Conservation (phyloP, 2,329 filamentous ascomycete genomes). For the Cladophialophora immunda region DNA sequence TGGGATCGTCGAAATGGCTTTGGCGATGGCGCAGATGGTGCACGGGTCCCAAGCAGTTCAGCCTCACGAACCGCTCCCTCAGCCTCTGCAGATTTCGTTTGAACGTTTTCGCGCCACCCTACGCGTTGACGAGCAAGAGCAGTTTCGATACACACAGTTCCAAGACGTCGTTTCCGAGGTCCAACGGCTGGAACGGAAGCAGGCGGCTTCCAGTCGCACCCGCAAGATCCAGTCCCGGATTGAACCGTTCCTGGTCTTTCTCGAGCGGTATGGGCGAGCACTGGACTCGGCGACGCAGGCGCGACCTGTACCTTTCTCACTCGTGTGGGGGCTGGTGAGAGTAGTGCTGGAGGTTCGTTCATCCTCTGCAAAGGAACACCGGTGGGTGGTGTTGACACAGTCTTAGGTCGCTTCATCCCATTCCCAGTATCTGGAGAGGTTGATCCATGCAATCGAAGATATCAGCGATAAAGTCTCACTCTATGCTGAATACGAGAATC, state of each 20-base stretch:
- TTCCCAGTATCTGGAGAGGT: not conserved
- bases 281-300: not conserved
- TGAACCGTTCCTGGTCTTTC: not conserved
- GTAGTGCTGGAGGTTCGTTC: not conserved
- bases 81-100: not conserved
- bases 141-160: not conserved
- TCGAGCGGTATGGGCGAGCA: not conserved
- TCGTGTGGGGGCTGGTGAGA: not conserved
- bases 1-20: too few relatives aligned
- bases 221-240: not conserved
- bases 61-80: not conserved
- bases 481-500: not conserved
- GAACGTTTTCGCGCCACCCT: not conserved
- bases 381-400: not conserved
- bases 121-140: not conserved
- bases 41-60: not conserved
- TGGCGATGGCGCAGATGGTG: not conserved
- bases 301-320: not conserved
- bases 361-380: not conserved
- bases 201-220: not conserved
- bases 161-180: not conserved
- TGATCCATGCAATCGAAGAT: slow-evolving; percentile 1
- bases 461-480: not conserved
- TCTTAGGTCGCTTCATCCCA: not conserved
- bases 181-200: not conserved